Conservation (phyloP, 1,284 basidiomycete genomes). For the Naganishia liquefaciens region DNA sequence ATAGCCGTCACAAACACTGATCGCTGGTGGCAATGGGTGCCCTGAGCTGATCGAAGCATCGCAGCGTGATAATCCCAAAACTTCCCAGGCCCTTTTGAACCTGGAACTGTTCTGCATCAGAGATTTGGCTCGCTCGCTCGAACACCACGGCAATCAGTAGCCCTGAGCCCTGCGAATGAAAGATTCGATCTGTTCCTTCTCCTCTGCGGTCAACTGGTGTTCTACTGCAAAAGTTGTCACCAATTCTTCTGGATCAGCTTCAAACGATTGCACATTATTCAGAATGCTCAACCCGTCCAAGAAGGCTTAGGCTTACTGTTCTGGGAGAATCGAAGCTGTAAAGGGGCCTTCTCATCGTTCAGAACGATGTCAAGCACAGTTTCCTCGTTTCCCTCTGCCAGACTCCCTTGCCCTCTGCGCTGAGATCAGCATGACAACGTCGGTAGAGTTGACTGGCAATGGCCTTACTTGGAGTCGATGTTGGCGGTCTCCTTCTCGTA, state of each 20-base stretch:
- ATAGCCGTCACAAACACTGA: too few relatives aligned
- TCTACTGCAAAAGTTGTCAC: slow-evolving; percentile 3
- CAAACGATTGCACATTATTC: background rate
- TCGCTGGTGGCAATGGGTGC: too few relatives aligned
- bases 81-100: too few relatives aligned
- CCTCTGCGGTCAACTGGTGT: slow-evolving; percentile 9
- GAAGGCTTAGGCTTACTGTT: slow-evolving; percentile 33
- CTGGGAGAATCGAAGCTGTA: slow-evolving; percentile 34
- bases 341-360: slow-evolving; percentile 39
- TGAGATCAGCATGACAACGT: background rate
- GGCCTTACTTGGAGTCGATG: slow-evolving; percentile 22
- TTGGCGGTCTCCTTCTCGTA: slow-evolving; percentile 29
- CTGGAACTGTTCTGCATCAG: too few relatives aligned
- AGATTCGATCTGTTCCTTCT: slow-evolving; percentile 3
- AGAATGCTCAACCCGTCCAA: too few relatives aligned
- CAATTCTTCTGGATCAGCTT: slow-evolving; percentile 7
- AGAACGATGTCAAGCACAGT: slow-evolving; percentile 20
- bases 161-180: background rate
- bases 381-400: background rate
- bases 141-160: too few relatives aligned
- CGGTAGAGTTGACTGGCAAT: background rate
- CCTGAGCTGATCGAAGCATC: too few relatives aligned
- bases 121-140: too few relatives aligned
- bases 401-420: background rate
- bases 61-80: too few relatives aligned